Base-by-base conservation (phyloP, 1,284 basidiomycete species). In the Meira nashicola region DNA sequence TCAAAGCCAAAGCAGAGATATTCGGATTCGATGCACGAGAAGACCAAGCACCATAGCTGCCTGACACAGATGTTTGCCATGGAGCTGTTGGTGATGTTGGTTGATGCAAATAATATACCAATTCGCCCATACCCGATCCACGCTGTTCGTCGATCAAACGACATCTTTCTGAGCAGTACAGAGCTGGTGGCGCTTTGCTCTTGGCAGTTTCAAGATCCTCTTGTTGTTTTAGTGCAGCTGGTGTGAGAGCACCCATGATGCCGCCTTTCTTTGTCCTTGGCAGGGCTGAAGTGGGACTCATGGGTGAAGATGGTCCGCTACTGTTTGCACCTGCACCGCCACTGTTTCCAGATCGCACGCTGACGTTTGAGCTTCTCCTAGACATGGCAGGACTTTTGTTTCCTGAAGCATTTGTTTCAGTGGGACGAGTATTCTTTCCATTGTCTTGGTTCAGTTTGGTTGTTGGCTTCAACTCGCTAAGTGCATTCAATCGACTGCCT, bases 141-240 rank as follows among this genome's bases (percentile, higher is more conserved):
- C 66, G 66, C 40, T 70, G 63, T 52, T 70, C 63, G 49, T 73
- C 71, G 49, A 73, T 73, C 25, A 60, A 25, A 8, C 70, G 66
- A 44, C 71, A 73, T 55, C 71, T 64, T 48, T 73, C 70, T 14
- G 71, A 73, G 55, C 71, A 73, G 58, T 71, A 73, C 52, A 73
- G 65, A 2, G 67, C 68, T 1, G 66, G 54, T 2, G 64, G 64
- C 15, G 64, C 62, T 55, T 62, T 70, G 50, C 56, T 60, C 55
- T 60, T 67, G 37, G 57, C 58, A 48, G 61, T 54, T 10, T 67
- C 61, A 55, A 60, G 59, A 47, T 65, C 65, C 23, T 69, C 48
- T 38, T 71, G 64, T 41, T 71, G 64, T 54, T 68, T 67, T 28
- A 67, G 38, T 3, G 60, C 58, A 8, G 64, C 66, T 9, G 68